phyloP scores from a whole-genome alignment of 2,329 filamentous ascomycete species.

The Knoxdaviesia proteae region DNA sequence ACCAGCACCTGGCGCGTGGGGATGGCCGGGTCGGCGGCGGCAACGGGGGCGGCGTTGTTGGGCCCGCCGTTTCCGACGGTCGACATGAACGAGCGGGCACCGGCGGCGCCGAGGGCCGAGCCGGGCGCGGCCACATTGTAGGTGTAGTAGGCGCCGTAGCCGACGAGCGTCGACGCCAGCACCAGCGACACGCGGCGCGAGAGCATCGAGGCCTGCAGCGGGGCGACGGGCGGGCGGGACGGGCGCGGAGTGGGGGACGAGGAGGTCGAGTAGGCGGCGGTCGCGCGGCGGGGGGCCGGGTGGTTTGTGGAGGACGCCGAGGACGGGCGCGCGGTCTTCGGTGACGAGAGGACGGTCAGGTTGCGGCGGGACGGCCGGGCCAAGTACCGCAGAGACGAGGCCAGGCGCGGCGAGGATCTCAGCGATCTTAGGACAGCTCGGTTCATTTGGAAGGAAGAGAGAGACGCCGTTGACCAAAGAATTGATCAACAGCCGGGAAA shows the following conservation, averaged over 20 bases:
- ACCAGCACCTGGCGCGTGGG: constrained; percentile 53
- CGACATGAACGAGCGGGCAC: constrained; percentile 17
- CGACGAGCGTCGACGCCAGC: constrained; percentile 46
- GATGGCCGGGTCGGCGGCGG: constrained; percentile 16
- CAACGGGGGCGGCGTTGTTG: constrained; percentile 7
- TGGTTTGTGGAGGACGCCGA: constrained; percentile 5
- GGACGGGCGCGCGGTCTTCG: constrained; percentile 1
- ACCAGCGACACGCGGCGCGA: constrained; percentile 46
- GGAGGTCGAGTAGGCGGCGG: constrained; percentile 6
- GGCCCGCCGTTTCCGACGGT: constrained; percentile 7
- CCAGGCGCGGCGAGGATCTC: not conserved
- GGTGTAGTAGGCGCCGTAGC: constrained; percentile 58
- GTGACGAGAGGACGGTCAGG: not conserved
- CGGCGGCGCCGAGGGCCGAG: constrained; percentile 13
- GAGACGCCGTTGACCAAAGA: too few relatives aligned
- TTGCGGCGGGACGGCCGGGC: not conserved
- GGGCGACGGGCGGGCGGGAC: constrained; percentile 16
- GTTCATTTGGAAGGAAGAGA: constrained; percentile 3
- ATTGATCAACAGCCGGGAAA: too few relatives aligned
- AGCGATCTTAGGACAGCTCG: not conserved
- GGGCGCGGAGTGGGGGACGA: constrained; percentile 11
- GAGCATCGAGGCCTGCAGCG: constrained; percentile 54
- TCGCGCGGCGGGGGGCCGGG: constrained; percentile 5
- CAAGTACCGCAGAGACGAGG: not conserved
- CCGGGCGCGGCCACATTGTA: constrained; percentile 24